phyloP scores from a whole-genome alignment of 345 rosid genomes.

The Rubroshorea leprosula region DNA sequence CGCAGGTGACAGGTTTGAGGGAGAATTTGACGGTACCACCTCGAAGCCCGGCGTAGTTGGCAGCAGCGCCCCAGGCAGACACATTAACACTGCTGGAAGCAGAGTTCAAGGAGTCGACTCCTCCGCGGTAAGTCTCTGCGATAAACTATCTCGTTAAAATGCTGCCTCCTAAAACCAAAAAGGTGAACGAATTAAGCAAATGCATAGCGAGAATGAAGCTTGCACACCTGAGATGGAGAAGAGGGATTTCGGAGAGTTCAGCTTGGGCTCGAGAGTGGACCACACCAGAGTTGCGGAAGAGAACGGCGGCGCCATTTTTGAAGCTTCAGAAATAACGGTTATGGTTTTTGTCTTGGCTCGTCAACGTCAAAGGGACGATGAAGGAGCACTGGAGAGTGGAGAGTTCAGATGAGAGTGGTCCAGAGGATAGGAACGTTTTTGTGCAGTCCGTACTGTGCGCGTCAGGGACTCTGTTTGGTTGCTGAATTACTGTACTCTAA shows the following conservation, averaged over 20 bases:
- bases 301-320: conserved; percentile 54
- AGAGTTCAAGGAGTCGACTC: conserved; percentile 16
- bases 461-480: neutral
- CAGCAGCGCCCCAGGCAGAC: conserved; percentile 31
- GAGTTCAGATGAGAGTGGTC: neutral
- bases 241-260: conserved; percentile 34
- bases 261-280: conserved; percentile 33
- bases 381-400: conserved; percentile 12
- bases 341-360: conserved; percentile 1
- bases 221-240: conserved; percentile 36
- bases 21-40: conserved; percentile 22
- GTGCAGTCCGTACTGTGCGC: neutral
- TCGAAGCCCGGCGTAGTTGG: conserved; percentile 22
- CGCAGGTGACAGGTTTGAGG: conserved; percentile 26
- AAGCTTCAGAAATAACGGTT: conserved; percentile 6
- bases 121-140: conserved; percentile 37
- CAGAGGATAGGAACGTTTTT: conserved; percentile 23
- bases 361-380: neutral
- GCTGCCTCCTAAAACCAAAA: neutral
- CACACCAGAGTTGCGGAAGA: conserved; percentile 28
- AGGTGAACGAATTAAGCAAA: neutral
- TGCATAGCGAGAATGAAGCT: neutral
- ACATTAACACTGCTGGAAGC: conserved; percentile 16
- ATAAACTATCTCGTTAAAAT: neutral
- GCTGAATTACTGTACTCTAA: neutral